Base-by-base conservation (phyloP, 208 protist genomes). In the Leishmania turanica region DNA sequence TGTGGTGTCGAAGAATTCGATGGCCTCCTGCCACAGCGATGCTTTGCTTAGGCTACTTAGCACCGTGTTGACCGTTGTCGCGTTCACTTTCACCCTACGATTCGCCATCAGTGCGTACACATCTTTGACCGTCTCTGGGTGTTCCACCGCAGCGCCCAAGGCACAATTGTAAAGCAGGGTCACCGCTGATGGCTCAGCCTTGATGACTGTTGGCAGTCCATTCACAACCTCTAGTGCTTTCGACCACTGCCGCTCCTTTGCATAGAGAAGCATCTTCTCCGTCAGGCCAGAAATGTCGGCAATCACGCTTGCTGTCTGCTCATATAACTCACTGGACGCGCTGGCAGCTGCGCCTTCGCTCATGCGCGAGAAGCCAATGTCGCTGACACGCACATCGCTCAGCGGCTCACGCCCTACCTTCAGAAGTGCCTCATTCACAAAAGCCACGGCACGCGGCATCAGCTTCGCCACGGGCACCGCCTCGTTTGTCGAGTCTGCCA, bases 151-250 rank as follows among this genome's bases (percentile, higher is more conserved):
- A 1, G 95, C 90, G 74, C 91, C 92, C 51, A 98, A 77, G 19
- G 91, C 93, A 69, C 95, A 98, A 77, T 98, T 98, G 86, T 96
- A 97, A 13, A 98, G 54, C n/a, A 98, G 85, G 24, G 92, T 96
- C n/a, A 96, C 53, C 24, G 92, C 89, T 7, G 90, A 89, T 4
- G 84, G 70, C 54, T 94, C 89, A 34, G 87, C 84, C 54, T 76
- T 42, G 37, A 69, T 75, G 15, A 78, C n/a, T 11, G 42, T 62
- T 37, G 77, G 75, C 19, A 95, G 79, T 40, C 72, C 42, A 17
- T 85, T 56, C 1, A 98, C 78, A 13, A 89, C 79, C 21, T 84
- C 70, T 15, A 96, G 77, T 62, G 95, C 93, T 79, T 88, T 90
- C 7, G 60, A 75, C 93, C 95, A 98, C 77, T 98, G 78, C 54